Evolutionary conservation across 129 eudicot species (phyloP).

Genomic region (Pseudognaphalium luteoalbum): DNA sequence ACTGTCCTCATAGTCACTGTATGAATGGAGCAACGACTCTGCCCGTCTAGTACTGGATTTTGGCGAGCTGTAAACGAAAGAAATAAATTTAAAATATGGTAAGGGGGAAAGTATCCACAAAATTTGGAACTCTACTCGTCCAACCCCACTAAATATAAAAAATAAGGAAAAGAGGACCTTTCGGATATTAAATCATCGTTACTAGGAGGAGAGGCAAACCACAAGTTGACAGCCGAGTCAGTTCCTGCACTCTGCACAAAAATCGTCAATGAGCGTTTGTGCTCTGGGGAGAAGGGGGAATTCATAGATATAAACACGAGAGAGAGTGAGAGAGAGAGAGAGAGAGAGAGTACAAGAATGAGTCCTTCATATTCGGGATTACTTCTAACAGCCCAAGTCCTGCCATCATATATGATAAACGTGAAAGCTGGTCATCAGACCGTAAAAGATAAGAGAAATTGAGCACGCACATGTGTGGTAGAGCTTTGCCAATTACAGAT

Average conservation of each 20-base stretch:
- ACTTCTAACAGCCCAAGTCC: conserved; percentile 96
- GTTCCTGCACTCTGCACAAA: conserved; percentile 93
- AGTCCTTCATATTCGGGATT: conserved; percentile 87
- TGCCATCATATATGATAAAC: conserved; percentile 30
- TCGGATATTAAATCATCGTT: conserved; percentile 44
- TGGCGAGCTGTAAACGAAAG: conserved; percentile 36
- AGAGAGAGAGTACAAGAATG: conserved; percentile 64
- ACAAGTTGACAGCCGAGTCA: conserved; percentile 90
- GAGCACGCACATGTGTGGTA: background rate
- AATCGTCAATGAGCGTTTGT: conserved; percentile 17
- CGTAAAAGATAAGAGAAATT: background rate
- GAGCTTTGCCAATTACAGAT: conserved; percentile 10
- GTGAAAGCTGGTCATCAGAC: conserved; percentile 20
- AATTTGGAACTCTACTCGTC: background rate
- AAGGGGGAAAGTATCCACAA: background rate
- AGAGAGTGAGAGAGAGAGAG: conserved; percentile 31
- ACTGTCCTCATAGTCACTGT: conserved; percentile 96
- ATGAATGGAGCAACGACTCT: conserved; percentile 65
- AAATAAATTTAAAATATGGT: conserved; percentile 6
- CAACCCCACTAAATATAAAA: background rate
- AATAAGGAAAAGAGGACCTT: conserved; percentile 44
- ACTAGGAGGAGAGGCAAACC: conserved; percentile 64
- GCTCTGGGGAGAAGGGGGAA: background rate
- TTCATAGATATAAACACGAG: background rate
- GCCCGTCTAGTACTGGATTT: conserved; percentile 46